Conservation (phyloP, 179 eudicot species). For the Nepenthes alata region DNA sequence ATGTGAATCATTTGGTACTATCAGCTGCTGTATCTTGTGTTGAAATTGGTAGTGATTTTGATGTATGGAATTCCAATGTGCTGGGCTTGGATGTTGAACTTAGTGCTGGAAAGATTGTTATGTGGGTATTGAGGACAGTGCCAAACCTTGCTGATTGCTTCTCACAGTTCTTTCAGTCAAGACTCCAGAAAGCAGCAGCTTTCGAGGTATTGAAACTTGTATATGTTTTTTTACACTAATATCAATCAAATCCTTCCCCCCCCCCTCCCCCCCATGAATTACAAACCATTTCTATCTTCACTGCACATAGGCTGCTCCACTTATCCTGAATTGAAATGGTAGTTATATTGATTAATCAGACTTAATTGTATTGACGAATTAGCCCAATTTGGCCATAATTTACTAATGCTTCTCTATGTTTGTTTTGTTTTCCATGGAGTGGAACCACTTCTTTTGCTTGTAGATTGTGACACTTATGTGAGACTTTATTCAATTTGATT, state of each 20-base stretch:
- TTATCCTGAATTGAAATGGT: background rate
- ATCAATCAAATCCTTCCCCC: no score
- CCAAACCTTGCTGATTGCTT: constrained; percentile 63
- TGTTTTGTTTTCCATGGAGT: background rate
- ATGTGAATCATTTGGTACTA: constrained; percentile 45
- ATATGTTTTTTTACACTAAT: background rate
- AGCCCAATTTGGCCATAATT: background rate
- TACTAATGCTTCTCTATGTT: background rate
- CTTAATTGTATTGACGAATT: background rate
- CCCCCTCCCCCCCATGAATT: background rate
- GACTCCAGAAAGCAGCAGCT: constrained; percentile 23
- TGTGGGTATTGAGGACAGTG: constrained; percentile 55
- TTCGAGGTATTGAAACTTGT: constrained; percentile 27
- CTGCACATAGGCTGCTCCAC: no score
- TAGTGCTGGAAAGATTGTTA: constrained; percentile 43
- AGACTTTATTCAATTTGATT: background rate
- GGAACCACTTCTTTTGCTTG: no score
- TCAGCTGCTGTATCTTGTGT: constrained; percentile 46
- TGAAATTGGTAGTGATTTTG: constrained; percentile 30
- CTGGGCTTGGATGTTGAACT: constrained; percentile 30
- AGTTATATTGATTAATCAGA: no score
- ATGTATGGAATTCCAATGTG: constrained; percentile 29
- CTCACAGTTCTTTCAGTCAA: constrained; percentile 38
- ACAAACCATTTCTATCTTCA: background rate
- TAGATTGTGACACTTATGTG: no score